These are phyloP conservation scores for Boehmeria nivea DNA, from an alignment of 306 rosid species.

Conservation along the genomic window DNA sequence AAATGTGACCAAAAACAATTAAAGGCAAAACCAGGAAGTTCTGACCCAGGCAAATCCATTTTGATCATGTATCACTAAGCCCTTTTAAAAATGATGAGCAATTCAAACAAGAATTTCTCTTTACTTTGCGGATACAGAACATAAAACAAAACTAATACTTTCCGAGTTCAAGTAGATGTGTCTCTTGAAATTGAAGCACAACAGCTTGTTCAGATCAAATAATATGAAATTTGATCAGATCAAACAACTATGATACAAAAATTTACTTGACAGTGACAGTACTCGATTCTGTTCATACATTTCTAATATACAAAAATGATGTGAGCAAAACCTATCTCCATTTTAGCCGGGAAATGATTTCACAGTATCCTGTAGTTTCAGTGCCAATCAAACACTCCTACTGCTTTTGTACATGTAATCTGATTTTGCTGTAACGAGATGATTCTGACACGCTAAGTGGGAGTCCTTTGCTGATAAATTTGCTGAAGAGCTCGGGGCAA, in stretches of 20 bases:
- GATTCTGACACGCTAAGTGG: constrained; percentile 19
- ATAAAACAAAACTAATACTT: no score
- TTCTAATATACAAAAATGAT: constrained; percentile 22
- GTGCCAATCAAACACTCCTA: no score
- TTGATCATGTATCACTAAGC: no score
- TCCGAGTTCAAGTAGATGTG: no score
- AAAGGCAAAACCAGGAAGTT: no score
- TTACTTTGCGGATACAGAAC: no score
- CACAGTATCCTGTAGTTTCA: neutral
- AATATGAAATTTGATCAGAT: neutral
- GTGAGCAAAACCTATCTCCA: constrained; percentile 14
- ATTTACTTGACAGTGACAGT: neutral
- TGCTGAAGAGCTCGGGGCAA: constrained; percentile 67
- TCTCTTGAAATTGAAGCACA: no score
- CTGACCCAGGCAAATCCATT: no score
- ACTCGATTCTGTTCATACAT: neutral
- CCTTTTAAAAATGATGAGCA: no score
- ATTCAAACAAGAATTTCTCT: no score
- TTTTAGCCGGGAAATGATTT: constrained; percentile 12
- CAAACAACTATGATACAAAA: neutral
- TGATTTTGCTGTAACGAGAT: constrained; percentile 12
- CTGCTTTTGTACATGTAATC: constrained; percentile 41
- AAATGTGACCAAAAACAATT: no score
- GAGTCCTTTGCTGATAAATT: constrained; percentile 33
- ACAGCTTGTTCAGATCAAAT: no score